Conservation (phyloP, 129 eudicot species). For the Solidago caesia region DNA sequence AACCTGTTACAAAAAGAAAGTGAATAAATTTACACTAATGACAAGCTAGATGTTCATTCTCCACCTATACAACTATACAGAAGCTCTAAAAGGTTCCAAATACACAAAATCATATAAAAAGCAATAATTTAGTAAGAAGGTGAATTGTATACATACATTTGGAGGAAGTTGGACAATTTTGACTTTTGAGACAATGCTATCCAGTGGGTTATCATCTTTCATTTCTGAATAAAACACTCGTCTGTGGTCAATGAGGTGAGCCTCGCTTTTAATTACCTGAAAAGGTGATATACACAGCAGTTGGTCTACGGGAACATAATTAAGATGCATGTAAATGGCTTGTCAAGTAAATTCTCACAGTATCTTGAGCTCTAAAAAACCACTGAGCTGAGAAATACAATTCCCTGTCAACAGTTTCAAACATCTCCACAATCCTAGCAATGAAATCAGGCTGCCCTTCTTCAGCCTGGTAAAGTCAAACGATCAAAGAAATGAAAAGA, state of each 20-base stretch:
- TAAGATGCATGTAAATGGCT: slow-evolving; percentile 1
- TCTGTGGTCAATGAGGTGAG: slow-evolving; percentile 43
- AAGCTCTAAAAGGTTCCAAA: neutral
- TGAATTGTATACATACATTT: slow-evolving; percentile 31
- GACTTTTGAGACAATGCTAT: slow-evolving; percentile 47
- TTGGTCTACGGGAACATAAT: neutral
- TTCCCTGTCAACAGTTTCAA: slow-evolving; percentile 39
- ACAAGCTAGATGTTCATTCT: neutral
- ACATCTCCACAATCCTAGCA: slow-evolving; percentile 51
- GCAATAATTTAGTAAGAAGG: neutral
- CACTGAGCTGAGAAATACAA: slow-evolving; percentile 53
- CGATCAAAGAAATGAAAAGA: neutral
- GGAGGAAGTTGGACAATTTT: slow-evolving; percentile 38
- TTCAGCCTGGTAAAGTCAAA: slow-evolving; percentile 42
- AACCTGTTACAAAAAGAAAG: slow-evolving; percentile 33
- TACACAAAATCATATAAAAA: slow-evolving; percentile 14
- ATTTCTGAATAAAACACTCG: slow-evolving; percentile 50
- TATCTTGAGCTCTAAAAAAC: slow-evolving; percentile 59
- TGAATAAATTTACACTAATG: neutral
- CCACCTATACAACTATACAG: neutral
- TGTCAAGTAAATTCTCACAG: slow-evolving; percentile 38
- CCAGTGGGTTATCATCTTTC: slow-evolving; percentile 55
- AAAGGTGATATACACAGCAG: neutral
- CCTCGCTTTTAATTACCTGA: slow-evolving; percentile 48
- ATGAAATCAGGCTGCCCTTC: slow-evolving; percentile 48